Evolutionary conservation across 2,329 filamentous ascomycete genomes (phyloP), one percentile per base, ranked within the genome.

Genomic region (Colletotrichum filicis): DNA sequence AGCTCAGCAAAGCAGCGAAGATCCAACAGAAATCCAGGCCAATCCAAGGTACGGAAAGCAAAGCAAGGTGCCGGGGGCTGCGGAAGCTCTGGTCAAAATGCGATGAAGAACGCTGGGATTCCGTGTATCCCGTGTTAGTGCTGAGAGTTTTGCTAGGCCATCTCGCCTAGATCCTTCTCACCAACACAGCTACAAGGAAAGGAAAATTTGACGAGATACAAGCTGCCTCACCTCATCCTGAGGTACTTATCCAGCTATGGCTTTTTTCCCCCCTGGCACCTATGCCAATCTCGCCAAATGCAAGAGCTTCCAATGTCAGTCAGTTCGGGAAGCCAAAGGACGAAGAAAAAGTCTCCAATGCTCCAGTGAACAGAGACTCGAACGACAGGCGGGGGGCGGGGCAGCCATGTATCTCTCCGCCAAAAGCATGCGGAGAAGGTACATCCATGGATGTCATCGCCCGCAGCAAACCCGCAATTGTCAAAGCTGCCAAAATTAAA

Each of bases 401-500:
- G 42, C 66, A 66, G 28, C n/a, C 22, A 64, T 7, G 66, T 73
- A 49, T 8, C 35, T 19, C 59, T 3, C 8, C 46, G 12, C n/a
- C 42, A 60, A 53, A 32, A 59, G 53, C n/a, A 65, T 64, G 70
- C 61, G 46, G 70, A 70, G 62, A 69, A 52, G 59, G 52, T 59
- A 73, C 70, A 53, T 64, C 24, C 26, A 28, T 42, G 35, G 14
- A 42, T 42, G 12, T 12, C 5, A 42, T 42, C 16, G 30, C 24
- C 6, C 12, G 19, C 24, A 46, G 11, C 42, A 49, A 22, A 49
- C 42, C 42, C 42, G 42, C 42, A 49, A 49, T n/a, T 49, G 42
- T 49, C 42, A 49, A 49, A 49, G 42, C 42, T 49, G 42, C 42
- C 60, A 62, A 62, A 42, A 42, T 16, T 42, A 1, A 42, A 37